A percentile compares a stretch with the other conserved stretches of the same genome.
phyloP scores from a whole-genome alignment of 176 grass and related monocot species.

The Oryza meyeriana region DNA sequence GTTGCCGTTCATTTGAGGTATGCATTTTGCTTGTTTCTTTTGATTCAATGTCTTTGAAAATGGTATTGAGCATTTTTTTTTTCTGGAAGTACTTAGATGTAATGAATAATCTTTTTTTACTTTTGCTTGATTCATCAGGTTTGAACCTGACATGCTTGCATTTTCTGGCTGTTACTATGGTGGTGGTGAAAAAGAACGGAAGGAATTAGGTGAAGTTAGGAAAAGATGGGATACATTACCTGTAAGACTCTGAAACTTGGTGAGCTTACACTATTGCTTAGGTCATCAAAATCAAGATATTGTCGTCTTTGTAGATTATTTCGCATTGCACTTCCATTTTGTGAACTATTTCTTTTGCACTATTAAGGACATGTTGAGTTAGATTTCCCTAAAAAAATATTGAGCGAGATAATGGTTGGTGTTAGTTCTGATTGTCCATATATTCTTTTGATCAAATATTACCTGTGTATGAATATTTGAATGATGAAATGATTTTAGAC shows the following conservation, averaged over 20 bases:
- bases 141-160: conserved; percentile 98
- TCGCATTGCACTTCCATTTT: not conserved
- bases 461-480: conserved; percentile 3
- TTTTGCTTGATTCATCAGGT: conserved; percentile 49
- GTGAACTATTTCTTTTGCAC: not conserved
- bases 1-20: conserved; percentile 93
- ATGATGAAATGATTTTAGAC: conserved; percentile 22
- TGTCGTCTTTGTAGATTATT: not conserved
- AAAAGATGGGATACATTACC: conserved; percentile 97
- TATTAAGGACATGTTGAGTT: not conserved
- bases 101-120: not conserved
- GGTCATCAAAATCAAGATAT: not conserved
- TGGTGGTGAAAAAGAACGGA: conserved; percentile 87
- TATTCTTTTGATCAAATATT: not conserved
- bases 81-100: not conserved
- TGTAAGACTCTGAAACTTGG: conserved; percentile 57
- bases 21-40: not conserved
- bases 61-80: not conserved
- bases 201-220: conserved; percentile 84
- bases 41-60: not conserved
- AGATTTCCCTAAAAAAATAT: not conserved
- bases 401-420: not conserved
- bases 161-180: conserved; percentile 98
- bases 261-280: conserved; percentile 20
- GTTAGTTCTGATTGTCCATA: not conserved